Evolutionary conservation across 371 early-diverging fungal species (phyloP).

Genomic region (Apophysomyces elegans): DNA sequence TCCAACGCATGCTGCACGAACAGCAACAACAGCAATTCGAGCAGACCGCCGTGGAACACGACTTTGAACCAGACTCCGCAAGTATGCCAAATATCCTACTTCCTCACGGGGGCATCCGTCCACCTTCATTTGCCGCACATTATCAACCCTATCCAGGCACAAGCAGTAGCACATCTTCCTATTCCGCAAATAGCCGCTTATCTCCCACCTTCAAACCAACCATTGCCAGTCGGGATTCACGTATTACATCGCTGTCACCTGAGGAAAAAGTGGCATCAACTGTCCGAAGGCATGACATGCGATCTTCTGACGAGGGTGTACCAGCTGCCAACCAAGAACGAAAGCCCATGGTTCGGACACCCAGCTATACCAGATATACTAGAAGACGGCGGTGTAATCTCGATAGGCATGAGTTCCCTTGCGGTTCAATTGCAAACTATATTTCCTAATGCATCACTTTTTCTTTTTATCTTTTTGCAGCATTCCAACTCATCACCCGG

Average conservation of each 20-base stretch:
- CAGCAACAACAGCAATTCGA: slow-evolving; percentile 10
- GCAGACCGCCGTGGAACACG: slow-evolving; percentile 17
- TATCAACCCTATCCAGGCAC: slow-evolving; percentile 11
- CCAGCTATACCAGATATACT: slow-evolving; percentile 20
- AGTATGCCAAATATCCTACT: slow-evolving; percentile 42
- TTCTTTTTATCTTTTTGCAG: slow-evolving; percentile 21
- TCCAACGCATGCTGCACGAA: slow-evolving; percentile 23
- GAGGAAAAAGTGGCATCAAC: slow-evolving; percentile 20
- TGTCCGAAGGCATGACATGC: slow-evolving; percentile 12
- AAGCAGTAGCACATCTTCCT: slow-evolving; percentile 18
- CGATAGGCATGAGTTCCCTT: slow-evolving; percentile 31
- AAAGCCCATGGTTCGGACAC: neutral
- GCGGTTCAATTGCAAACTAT: slow-evolving; percentile 2
- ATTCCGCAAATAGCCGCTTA: slow-evolving; percentile 4
- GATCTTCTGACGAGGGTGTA: slow-evolving; percentile 20
- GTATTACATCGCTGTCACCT: slow-evolving; percentile 13
- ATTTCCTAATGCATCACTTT: neutral
- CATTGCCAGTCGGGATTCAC: slow-evolving; percentile 22
- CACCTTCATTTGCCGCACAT: slow-evolving; percentile 37
- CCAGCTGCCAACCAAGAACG: neutral
- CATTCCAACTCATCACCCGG: slow-evolving; percentile 53
- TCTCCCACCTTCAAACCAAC: slow-evolving; percentile 28
- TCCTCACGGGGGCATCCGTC: slow-evolving; percentile 35
- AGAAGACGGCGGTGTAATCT: slow-evolving; percentile 28
- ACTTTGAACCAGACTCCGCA: slow-evolving; percentile 29